A percentile compares a stretch with the other conserved stretches of the same genome.
phyloP scores from a whole-genome alignment of 2,329 filamentous ascomycete species.

The Orbilia quercus region DNA sequence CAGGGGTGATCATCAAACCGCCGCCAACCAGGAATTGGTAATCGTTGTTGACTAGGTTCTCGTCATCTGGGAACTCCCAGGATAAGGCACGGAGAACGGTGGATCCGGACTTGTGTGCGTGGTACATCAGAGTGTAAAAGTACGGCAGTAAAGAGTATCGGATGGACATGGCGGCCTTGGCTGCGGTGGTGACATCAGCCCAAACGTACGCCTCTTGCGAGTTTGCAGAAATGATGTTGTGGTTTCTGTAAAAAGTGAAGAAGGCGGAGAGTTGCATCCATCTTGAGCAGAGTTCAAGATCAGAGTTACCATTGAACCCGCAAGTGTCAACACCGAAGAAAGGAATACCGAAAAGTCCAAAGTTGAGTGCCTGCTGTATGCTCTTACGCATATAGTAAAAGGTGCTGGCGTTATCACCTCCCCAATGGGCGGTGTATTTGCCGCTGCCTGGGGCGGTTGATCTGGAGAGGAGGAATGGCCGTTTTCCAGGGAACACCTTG shows the following conservation, averaged over 20 bases:
- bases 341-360: slow-evolving; percentile 78
- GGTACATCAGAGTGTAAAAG: slow-evolving; percentile 78
- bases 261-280: slow-evolving; percentile 81
- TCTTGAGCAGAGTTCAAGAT: slow-evolving; percentile 76
- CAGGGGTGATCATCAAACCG: slow-evolving; percentile 74
- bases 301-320: slow-evolving; percentile 75
- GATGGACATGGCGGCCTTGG: slow-evolving; percentile 75
- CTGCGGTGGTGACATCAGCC: slow-evolving; percentile 73
- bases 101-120: slow-evolving; percentile 73
- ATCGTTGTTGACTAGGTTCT: slow-evolving; percentile 73
- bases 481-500: slow-evolving; percentile 72
- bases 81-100: slow-evolving; percentile 78
- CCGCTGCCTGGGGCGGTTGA: slow-evolving; percentile 83
- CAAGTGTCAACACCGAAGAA: slow-evolving; percentile 80
- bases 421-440: slow-evolving; percentile 83
- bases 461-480: slow-evolving; percentile 85
- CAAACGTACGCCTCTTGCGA: slow-evolving; percentile 79
- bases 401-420: slow-evolving; percentile 63
- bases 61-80: slow-evolving; percentile 80
- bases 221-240: slow-evolving; percentile 73
- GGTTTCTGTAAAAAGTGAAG: slow-evolving; percentile 82
- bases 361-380: slow-evolving; percentile 80
- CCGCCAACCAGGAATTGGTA: slow-evolving; percentile 78
- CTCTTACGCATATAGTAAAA: slow-evolving; percentile 78
- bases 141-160: slow-evolving; percentile 79